Percentiles rank a stretch among this genome's conserved stretches.
Conservation (phyloP, 192 early-diverging fungal species). For the Coemansia sp. region DNA sequence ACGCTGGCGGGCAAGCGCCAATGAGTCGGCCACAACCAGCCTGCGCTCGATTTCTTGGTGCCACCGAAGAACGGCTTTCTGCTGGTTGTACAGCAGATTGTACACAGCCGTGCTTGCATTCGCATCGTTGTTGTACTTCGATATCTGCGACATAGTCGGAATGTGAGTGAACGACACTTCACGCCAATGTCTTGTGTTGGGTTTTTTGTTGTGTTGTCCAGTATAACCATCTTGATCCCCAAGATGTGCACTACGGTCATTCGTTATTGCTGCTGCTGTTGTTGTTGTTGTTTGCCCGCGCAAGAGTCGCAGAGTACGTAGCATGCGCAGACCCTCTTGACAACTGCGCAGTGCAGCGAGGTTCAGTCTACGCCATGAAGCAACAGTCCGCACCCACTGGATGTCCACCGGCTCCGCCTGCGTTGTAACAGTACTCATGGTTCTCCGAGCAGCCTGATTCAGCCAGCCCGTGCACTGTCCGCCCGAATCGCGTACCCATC, state of each 20-base stretch:
- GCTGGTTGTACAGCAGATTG: not conserved
- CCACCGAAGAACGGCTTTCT: not conserved
- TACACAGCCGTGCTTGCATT: not conserved
- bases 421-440: not conserved
- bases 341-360: not conserved
- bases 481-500: constrained; percentile 1
- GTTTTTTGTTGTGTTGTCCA: not conserved
- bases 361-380: not conserved
- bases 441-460: not conserved
- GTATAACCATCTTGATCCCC: too few relatives aligned
- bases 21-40: not conserved
- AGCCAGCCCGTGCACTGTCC: not conserved
- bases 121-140: not conserved
- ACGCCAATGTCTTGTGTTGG: not conserved
- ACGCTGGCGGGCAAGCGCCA: constrained; percentile 9
- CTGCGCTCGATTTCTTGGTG: constrained; percentile 4
- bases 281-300: too few relatives aligned
- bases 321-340: not conserved
- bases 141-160: not conserved
- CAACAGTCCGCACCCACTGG: not conserved
- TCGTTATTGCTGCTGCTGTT: not conserved
- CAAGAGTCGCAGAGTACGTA: not conserved
- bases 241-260: not conserved
- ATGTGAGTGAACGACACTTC: not conserved
- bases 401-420: not conserved